These are phyloP conservation scores for Ceratocystis smalleyi DNA, from an alignment of 2,329 filamentous ascomycete species.

Conservation along the genomic window DNA sequence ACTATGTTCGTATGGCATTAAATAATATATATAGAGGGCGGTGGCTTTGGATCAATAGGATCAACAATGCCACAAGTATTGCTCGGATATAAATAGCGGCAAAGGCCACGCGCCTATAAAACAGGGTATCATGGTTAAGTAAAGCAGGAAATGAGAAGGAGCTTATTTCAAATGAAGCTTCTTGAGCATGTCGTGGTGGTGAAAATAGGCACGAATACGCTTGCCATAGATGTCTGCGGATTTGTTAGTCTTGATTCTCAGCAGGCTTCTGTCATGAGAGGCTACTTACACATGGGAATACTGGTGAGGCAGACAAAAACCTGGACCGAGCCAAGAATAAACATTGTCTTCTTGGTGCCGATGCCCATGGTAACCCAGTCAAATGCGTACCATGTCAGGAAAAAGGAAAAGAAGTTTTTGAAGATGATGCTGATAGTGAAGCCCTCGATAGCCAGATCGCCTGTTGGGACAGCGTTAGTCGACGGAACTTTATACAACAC, in stretches of 20 bases:
- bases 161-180: conserved; percentile 11
- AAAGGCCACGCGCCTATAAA: background rate
- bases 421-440: conserved; percentile 85
- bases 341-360: conserved; percentile 48
- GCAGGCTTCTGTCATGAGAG: background rate
- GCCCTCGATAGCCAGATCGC: conserved; percentile 67
- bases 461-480: conserved; percentile 26
- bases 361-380: conserved; percentile 55
- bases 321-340: conserved; percentile 60
- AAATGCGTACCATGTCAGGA: conserved; percentile 68
- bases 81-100: background rate
- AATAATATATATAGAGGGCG: background rate
- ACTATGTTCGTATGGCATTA: background rate
- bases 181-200: conserved; percentile 53
- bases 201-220: conserved; percentile 56
- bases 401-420: conserved; percentile 87
- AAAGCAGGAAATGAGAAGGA: conserved; percentile 5
- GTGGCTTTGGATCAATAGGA: background rate
- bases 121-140: background rate
- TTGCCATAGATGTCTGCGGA: conserved; percentile 60
- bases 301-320: conserved; percentile 59
- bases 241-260: conserved; percentile 13
- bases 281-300: conserved; percentile 62
- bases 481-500: background rate
- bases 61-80: background rate